A percentile compares a stretch with the other conserved stretches of the same genome.
Conservation (phyloP, 2,329 filamentous ascomycete genomes). For the Cadophora gregata region DNA sequence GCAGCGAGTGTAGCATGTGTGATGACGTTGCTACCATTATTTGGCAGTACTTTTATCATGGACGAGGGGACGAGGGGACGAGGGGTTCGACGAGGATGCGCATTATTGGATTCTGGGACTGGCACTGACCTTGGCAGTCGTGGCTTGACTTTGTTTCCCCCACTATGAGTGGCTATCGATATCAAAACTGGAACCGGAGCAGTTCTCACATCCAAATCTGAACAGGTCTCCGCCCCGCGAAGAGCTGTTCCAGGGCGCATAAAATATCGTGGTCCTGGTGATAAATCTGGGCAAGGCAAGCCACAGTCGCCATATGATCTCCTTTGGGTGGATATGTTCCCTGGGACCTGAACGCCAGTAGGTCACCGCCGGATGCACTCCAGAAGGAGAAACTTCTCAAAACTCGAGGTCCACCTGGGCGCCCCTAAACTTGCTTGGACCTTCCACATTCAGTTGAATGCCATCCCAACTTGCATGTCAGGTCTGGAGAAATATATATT, state of each 20-base stretch:
- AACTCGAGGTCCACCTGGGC: not conserved
- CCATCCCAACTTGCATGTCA: not conserved
- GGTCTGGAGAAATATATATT: not conserved
- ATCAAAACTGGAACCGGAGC: not conserved
- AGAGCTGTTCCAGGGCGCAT: not conserved
- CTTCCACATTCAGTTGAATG: not conserved
- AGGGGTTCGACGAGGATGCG: not conserved
- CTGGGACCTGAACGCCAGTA: conserved; percentile 4
- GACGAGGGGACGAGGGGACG: conserved; percentile 12
- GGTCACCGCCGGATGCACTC: conserved; percentile 2
- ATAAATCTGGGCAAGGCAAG: conserved; percentile 4
- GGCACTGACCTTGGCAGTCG: not conserved
- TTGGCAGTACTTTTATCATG: conserved; percentile 3
- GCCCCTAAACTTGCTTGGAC: not conserved
- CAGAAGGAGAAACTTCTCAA: not conserved
- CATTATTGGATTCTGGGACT: conserved; percentile 13
- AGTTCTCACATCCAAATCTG: not conserved
- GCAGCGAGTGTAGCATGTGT: conserved; percentile 1
- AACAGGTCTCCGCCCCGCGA: not conserved
- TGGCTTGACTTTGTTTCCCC: conserved; percentile 2
- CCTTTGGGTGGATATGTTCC: conserved; percentile 1
- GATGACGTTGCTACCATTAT: conserved; percentile 25
- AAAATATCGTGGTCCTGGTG: not conserved
- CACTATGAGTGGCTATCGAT: conserved; percentile 18
- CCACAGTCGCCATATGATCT: conserved; percentile 24